Base-by-base conservation (phyloP, 75 land plant species). In the Sequoiadendron giganteum region DNA sequence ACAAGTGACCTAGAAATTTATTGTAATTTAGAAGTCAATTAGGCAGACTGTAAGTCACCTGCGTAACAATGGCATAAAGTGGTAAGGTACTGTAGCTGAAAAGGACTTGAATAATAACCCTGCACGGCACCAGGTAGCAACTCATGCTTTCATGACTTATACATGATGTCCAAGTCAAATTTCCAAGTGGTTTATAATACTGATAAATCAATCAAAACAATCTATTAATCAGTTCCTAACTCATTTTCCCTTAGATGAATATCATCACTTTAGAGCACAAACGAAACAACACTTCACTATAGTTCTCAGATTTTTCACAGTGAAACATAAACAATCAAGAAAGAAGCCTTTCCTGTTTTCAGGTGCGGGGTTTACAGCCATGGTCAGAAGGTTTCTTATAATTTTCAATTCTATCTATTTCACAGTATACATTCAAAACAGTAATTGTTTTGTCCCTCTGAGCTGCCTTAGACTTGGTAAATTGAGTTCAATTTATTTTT, bases 61-160 rank as follows among this genome's bases (percentile, higher is more conserved):
- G 97, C 6, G 96, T 87, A 34, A 96, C 96, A 25, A 96, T 85
- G 21, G 93, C 95, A 89, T 96, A 96, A 10, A 95, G 86, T 19
- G 97, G 97, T 54, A 96, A 86, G 30, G 97, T 96, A 87, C 91
- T 92, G 91, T 93, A 96, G 89, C 96, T 95, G 91, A 96, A 96
- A 39, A 96, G 91, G 18, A 94, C 78, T 82, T 93, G 93, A 38
- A 94, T 87, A 68, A 95, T 76, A 21, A 94, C 89, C 39, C 97
- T 96, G 92, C 40, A 93, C 34, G 32, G 21, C 40, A 16, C 40
- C 81, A 88, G 10, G 30, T n/a, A n/a, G n/a, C n/a, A n/a, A n/a
- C n/a, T n/a, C n/a, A n/a, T n/a, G n/a, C n/a, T n/a, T n/a, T n/a
- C n/a, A n/a, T n/a, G n/a, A n/a, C n/a, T n/a, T n/a, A n/a, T 40